Evolutionary conservation across 371 early-diverging fungal genomes (phyloP), one percentile per base, ranked within the genome.

Genomic region (Enterospora canceri): DNA sequence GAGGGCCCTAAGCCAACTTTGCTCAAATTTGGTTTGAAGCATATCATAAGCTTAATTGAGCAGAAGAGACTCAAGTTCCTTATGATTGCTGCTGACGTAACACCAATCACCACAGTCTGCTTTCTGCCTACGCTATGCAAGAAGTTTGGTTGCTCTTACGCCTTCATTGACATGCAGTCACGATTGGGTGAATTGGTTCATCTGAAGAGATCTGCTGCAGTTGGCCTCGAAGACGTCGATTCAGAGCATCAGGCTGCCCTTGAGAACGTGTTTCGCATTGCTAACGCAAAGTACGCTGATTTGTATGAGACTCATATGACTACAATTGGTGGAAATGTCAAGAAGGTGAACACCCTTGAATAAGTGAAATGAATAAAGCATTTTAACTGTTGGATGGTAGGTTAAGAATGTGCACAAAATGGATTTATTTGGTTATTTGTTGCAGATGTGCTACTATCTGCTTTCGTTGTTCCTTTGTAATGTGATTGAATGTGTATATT

Each of bases 41-140:
- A 98, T 86, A 88, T 98, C 80, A 90, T 92, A 68, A 88, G 91
- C 62, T 84, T 95, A 53, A 84, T 98, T 64, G 96, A 94, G 85
- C 83, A 85, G 82, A 94, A 95, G 87, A 94, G 92, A 87, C 91
- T 94, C 77, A 86, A 88, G 80, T 85, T 98, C 66, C 97, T 98
- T 62, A 85, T 95, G 77, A 95, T 98, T 82, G 94, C 95, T 70
- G 85, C 91, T 79, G 93, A 96, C 83, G 97, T 98, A 77, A 92
- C 95, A 84, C 99, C 99, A 72, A 91, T 96, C 80, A 95, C 94
- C 82, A 60, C 94, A 71, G 96, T 98, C 70, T 78, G 95, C 74
- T 95, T 91, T 89, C 85, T 98, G 77, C 97, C 99, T 65, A 93
- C 97, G 70, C 88, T 96, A 57, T 98, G 99, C 87, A 91, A 92